phyloP scores from a whole-genome alignment of 176 grass and related monocot species.

The Bolboschoenus planiculmis region DNA sequence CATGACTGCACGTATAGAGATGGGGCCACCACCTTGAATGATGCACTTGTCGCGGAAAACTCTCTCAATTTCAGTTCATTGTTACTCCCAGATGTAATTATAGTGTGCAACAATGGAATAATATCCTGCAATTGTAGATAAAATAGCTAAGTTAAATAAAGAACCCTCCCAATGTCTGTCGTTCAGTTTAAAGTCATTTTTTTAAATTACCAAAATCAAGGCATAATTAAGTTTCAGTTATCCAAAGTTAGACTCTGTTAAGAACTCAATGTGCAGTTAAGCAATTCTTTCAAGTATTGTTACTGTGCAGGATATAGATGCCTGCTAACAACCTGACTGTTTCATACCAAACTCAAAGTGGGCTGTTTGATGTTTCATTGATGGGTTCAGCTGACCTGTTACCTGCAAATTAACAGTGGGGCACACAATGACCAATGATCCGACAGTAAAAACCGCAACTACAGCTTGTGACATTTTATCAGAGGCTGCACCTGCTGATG shows the following conservation, averaged over 20 bases:
- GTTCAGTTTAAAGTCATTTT: not conserved
- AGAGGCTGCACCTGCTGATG: not conserved
- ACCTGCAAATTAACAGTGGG: slow-evolving; percentile 52
- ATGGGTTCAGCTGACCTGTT: not conserved
- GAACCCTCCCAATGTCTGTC: not conserved
- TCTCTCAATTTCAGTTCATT: slow-evolving; percentile 45
- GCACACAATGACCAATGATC: slow-evolving; percentile 75
- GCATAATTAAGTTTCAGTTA: not conserved
- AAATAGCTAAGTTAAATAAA: not conserved
- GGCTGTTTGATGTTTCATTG: not conserved
- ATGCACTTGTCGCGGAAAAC: slow-evolving; percentile 45
- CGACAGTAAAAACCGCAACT: slow-evolving; percentile 80
- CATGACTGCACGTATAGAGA: slow-evolving; percentile 85
- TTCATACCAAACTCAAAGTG: not conserved
- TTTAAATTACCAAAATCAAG: not conserved
- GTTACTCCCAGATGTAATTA: slow-evolving; percentile 76
- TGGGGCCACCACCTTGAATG: slow-evolving; percentile 68
- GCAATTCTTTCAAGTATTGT: not conserved
- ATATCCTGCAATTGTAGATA: slow-evolving; percentile 23
- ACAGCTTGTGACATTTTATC: slow-evolving; percentile 46
- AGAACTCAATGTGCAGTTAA: not conserved
- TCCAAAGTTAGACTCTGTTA: not conserved
- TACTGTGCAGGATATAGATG: not conserved
- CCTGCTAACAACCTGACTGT: not conserved
- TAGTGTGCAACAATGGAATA: slow-evolving; percentile 67